A percentile compares a stretch with the other conserved stretches of the same genome.
phyloP scores from a whole-genome alignment of 257 asterid species.

The Nicotiana otophora region DNA sequence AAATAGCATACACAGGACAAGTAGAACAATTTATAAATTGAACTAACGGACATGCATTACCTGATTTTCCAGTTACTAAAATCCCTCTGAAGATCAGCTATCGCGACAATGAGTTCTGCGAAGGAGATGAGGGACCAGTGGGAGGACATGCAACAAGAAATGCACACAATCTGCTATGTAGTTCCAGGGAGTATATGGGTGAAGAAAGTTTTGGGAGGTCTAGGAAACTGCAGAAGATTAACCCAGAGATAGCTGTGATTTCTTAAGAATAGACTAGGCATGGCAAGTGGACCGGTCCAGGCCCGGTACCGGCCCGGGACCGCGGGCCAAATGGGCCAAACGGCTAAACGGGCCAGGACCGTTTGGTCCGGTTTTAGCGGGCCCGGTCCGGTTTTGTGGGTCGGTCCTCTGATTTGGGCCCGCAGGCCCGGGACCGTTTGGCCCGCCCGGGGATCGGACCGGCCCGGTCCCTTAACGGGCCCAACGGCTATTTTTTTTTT shows the following conservation, averaged over 20 bases:
- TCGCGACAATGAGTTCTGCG: constrained; percentile 63
- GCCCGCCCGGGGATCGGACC: too few relatives aligned
- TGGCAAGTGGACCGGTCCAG: too few relatives aligned
- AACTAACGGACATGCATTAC: constrained; percentile 25
- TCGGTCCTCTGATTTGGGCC: too few relatives aligned
- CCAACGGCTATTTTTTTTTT: too few relatives aligned
- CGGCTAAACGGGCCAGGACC: too few relatives aligned
- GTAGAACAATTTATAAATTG: background rate
- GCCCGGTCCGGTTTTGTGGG: too few relatives aligned
- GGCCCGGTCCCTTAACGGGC: too few relatives aligned
- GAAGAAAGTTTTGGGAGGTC: constrained; percentile 89
- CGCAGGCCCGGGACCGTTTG: too few relatives aligned
- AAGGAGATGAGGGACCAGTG: constrained; percentile 60
- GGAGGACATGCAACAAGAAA: constrained; percentile 91
- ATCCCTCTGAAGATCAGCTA: constrained; percentile 91
- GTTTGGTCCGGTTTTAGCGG: too few relatives aligned
- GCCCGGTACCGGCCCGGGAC: too few relatives aligned
- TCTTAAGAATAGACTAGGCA: too few relatives aligned
- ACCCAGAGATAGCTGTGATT: constrained; percentile 14
- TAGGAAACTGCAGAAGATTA: constrained; percentile 47
- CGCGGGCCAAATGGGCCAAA: too few relatives aligned
- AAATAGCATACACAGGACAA: background rate
- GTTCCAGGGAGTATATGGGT: constrained; percentile 79
- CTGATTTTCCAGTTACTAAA: constrained; percentile 70
- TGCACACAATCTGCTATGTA: constrained; percentile 56